Conservation (phyloP, 768 basidiomycete species). For the Peribolospora kevripleyi region DNA sequence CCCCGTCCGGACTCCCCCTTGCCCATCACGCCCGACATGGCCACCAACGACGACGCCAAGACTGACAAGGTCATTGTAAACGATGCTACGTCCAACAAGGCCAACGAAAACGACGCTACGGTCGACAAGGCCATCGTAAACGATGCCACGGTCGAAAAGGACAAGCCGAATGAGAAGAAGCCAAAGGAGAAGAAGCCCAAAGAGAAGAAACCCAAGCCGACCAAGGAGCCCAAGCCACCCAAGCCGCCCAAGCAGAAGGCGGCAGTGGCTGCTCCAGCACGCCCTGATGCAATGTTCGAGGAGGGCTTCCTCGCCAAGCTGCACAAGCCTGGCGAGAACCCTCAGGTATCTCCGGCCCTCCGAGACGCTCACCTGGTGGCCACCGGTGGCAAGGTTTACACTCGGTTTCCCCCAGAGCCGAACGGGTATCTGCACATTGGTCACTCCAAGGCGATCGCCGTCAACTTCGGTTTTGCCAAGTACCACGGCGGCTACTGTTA, state of each 20-base stretch:
- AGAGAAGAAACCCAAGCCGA: no score
- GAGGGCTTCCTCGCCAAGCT: constrained; percentile 83
- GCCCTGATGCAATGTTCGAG: constrained; percentile 36
- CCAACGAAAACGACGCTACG: no score
- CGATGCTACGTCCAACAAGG: no score
- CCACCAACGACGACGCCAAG: no score
- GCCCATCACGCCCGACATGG: no score
- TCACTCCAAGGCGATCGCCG: constrained; percentile 94
- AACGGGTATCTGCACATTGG: constrained; percentile 84
- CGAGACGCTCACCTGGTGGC: constrained; percentile 54
- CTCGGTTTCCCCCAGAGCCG: constrained; percentile 95
- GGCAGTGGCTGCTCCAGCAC: constrained; percentile 1
- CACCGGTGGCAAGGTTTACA: constrained; percentile 66
- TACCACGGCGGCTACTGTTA: constrained; percentile 80
- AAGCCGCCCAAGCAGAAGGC: background rate
- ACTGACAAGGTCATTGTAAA: no score
- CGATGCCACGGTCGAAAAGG: no score
- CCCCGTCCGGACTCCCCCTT: no score
- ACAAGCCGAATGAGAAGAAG: no score
- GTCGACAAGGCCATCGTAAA: no score
- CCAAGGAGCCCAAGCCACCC: no score
- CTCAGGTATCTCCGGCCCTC: constrained; percentile 52
- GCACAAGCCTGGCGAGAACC: constrained; percentile 82
- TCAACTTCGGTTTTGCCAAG: constrained; percentile 95
- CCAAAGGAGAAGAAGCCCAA: no score